A percentile compares a stretch with the other conserved stretches of the same genome.
Evolutionary conservation across 106 monocot species (phyloP).

Genomic region (Alisma plantagoaquatica): DNA sequence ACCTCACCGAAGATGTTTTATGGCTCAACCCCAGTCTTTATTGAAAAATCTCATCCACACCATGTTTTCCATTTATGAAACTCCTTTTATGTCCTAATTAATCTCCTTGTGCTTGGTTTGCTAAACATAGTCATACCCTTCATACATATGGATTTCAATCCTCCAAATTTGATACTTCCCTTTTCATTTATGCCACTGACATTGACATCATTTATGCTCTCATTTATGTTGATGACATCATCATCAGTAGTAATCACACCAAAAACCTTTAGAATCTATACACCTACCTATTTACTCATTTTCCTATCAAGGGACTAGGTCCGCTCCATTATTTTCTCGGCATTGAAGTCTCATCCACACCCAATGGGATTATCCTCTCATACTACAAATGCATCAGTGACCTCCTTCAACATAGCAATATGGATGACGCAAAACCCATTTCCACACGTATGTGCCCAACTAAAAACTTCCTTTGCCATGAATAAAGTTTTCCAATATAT

Average conservation of each 20-base stretch:
- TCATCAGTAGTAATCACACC: background rate
- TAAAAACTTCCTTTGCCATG: background rate
- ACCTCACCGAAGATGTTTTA: background rate
- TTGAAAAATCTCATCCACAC: background rate
- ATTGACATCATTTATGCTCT: background rate
- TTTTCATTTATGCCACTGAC: background rate
- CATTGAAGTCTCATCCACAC: background rate
- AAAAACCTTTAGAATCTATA: background rate
- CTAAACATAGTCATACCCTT: background rate
- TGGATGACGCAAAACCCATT: background rate
- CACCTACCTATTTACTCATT: background rate
- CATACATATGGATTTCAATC: background rate
- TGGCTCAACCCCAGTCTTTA: conserved; percentile 1
- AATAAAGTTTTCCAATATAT: no score
- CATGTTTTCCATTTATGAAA: background rate
- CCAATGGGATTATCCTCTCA: background rate
- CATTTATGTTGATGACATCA: background rate
- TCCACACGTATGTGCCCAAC: background rate
- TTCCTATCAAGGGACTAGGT: background rate
- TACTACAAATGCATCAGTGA: background rate
- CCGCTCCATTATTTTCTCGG: background rate
- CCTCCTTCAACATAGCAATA: background rate
- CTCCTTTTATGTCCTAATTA: background rate
- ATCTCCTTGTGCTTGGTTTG: background rate
- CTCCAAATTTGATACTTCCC: background rate